Percentiles rank a stretch among this genome's conserved stretches.
Conservation (phyloP, 2,329 filamentous ascomycete genomes). For the Xylariaceae sp. region DNA sequence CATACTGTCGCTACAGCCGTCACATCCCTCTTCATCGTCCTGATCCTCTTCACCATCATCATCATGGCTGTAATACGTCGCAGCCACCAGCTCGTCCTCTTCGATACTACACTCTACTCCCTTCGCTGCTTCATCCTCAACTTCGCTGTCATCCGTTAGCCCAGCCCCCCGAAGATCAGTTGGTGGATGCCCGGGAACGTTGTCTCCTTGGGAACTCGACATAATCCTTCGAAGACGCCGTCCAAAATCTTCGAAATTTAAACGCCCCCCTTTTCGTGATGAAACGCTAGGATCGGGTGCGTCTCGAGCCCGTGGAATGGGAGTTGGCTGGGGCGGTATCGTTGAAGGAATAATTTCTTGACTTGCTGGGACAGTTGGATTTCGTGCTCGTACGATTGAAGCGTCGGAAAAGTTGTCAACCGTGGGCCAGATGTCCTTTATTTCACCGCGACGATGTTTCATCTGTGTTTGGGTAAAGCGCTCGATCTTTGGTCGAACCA, state of each 20-base stretch:
- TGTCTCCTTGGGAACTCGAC: neutral
- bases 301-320: neutral
- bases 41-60: neutral
- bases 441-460: slow-evolving; percentile 6
- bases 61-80: neutral
- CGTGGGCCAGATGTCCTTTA: slow-evolving; percentile 35
- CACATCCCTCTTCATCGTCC: neutral
- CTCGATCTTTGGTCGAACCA: slow-evolving; percentile 2
- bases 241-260: slow-evolving; percentile 32
- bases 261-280: slow-evolving; percentile 18
- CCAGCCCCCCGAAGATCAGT: neutral
- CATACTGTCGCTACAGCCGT: neutral
- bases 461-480: slow-evolving; percentile 4
- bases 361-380: neutral
- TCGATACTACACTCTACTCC: slow-evolving; percentile 6
- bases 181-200: neutral
- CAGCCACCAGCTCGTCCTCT: neutral
- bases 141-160: neutral
- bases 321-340: neutral
- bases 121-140: slow-evolving; percentile 6
- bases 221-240: neutral
- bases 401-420: slow-evolving; percentile 32
- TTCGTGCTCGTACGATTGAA: slow-evolving; percentile 7
- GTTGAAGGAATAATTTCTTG: slow-evolving; percentile 3
- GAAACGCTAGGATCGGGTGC: neutral